Percentiles rank a stretch among this genome's conserved stretches.
phyloP scores from a whole-genome alignment of 148 eudicot genomes.

The Limonium bicolor region DNA sequence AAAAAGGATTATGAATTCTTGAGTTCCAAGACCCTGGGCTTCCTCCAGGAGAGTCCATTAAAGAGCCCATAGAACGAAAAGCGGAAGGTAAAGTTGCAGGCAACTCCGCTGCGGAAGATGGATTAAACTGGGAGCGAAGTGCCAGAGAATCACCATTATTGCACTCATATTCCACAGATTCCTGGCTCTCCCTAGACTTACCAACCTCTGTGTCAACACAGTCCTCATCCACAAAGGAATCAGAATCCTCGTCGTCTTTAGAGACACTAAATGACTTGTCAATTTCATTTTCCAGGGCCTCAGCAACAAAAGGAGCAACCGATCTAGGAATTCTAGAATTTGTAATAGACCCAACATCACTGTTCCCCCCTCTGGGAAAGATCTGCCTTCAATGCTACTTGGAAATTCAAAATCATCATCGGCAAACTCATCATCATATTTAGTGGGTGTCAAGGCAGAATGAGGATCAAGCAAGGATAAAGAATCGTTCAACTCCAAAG shows the following conservation, averaged over 20 bases:
- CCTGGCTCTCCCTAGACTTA: slow-evolving; percentile 29
- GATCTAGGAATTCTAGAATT: slow-evolving; percentile 26
- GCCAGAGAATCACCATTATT: slow-evolving; percentile 38
- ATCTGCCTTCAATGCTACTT: slow-evolving; percentile 15
- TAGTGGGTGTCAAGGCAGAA: too few relatives aligned
- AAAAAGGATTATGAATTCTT: slow-evolving; percentile 41
- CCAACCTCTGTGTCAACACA: slow-evolving; percentile 21
- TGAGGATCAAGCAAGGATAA: slow-evolving; percentile 23
- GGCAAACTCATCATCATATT: too few relatives aligned
- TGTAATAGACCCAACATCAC: too few relatives aligned
- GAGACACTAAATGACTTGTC: not conserved
- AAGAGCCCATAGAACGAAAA: slow-evolving; percentile 25
- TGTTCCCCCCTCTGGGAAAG: slow-evolving; percentile 35
- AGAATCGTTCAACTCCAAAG: slow-evolving; percentile 37
- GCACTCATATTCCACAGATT: slow-evolving; percentile 40
- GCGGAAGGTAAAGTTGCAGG: slow-evolving; percentile 24
- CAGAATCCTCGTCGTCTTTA: slow-evolving; percentile 19
- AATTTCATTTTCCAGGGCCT: slow-evolving; percentile 5
- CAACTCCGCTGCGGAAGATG: slow-evolving; percentile 29
- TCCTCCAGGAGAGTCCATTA: slow-evolving; percentile 50
- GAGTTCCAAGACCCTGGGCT: slow-evolving; percentile 85
- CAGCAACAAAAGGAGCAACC: slow-evolving; percentile 27
- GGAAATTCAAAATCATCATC: slow-evolving; percentile 20
- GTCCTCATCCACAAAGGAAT: slow-evolving; percentile 17
- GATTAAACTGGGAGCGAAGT: slow-evolving; percentile 35